Base-by-base conservation (phyloP, 2,329 filamentous ascomycete genomes). In the Pseudogymnoascus sp. region DNA sequence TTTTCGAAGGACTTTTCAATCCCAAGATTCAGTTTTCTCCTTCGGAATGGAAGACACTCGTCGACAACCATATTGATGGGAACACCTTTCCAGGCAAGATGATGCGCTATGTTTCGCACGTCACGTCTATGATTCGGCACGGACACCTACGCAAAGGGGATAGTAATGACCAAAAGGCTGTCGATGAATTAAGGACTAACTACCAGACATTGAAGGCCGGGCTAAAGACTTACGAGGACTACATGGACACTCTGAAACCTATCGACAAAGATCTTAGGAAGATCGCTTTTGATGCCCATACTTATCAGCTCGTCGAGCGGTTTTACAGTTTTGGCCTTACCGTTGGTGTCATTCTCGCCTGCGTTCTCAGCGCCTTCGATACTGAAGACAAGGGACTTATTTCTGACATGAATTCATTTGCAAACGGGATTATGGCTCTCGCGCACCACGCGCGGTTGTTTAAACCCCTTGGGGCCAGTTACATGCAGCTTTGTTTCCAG, bases 1-100 rank as follows among this genome's bases (percentile, higher is more conserved):
- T 76, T 4, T 73, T 75, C 50, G 73, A 76, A 63, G 71, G 69
- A 0, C 59, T 75, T 10, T 70, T 71, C 60, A 74, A 74, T 39
- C 62, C 69, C 3, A 68, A 65, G 21, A 75, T 76, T 24, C 61
- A 68, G 5, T 67, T 76, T 5, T 69, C 61, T 1, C 61, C 64
- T 3, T 54, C 67, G 15, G 73, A 76, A 63, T 76, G 74, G 74
- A 66, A 69, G 11, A 60, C 61, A 11, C 67, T 76, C 2, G 69
- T 74, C 10, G 66, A 61, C 15, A 74, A 65, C 60, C 67, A 73
- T 7, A 64, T 71, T 9, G 70, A 75, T 36, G 60, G 63, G 24
- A 44, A 57, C 5, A 63, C 64, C 0, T 68, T 68, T 4, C 72
- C 74, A 33, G 72, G 72, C 17, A 66, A 68, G 21, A 70, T 73